phyloP scores from a whole-genome alignment of 2,329 filamentous ascomycete species.

The Monilinia aucupariae region DNA sequence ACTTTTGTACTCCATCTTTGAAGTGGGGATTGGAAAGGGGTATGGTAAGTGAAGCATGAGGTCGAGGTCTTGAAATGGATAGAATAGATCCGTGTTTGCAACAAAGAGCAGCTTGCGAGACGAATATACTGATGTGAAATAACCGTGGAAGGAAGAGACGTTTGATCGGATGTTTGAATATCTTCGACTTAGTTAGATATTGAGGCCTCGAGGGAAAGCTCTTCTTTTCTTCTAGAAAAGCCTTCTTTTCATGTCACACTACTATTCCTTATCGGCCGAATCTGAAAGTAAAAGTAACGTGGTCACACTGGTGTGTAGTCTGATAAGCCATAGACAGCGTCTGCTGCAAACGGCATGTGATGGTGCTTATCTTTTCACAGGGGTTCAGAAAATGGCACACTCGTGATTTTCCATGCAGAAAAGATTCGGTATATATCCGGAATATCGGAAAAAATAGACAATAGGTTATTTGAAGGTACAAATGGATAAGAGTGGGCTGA shows the following conservation, averaged over 20 bases:
- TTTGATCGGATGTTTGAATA: not conserved
- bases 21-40: not conserved
- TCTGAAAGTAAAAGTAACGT: not conserved
- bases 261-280: not conserved
- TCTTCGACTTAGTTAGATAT: not conserved
- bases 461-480: not conserved
- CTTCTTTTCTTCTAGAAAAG: constrained; percentile 10
- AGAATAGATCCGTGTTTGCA: not conserved
- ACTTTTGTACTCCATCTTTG: constrained; percentile 11
- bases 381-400: constrained; percentile 9
- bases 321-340: constrained; percentile 12
- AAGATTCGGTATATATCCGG: not conserved
- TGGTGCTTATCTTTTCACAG: constrained; percentile 15
- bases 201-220: not conserved
- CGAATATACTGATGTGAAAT: not conserved
- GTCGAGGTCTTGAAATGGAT: not conserved
- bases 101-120: not conserved
- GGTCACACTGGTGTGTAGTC: constrained; percentile 11
- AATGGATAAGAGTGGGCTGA: not conserved
- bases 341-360: constrained; percentile 17
- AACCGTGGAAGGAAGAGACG: not conserved
- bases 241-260: not conserved
- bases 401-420: constrained; percentile 6
- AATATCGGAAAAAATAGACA: not conserved
- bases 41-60: constrained; percentile 6